phyloP scores from a whole-genome alignment of 1,284 basidiomycete species.

The Athelia psychrophila region DNA sequence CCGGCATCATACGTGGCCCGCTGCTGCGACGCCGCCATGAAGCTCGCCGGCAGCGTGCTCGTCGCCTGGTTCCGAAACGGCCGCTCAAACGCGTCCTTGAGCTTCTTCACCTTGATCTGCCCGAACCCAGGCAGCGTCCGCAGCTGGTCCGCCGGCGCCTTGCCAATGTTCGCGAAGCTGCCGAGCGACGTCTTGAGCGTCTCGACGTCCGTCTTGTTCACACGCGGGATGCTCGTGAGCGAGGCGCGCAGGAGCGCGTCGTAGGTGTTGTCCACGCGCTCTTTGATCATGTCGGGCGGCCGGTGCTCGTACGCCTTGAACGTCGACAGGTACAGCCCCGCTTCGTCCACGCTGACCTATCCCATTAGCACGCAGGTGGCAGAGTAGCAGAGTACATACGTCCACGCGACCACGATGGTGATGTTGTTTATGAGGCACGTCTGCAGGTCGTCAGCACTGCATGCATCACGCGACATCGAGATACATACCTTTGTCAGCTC shows the following conservation, averaged over 20 bases:
- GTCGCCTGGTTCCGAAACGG: conserved; percentile 69
- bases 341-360: conserved; percentile 78
- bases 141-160: conserved; percentile 72
- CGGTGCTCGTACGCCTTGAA: conserved; percentile 96
- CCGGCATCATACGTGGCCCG: no score
- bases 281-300: conserved; percentile 92
- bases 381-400: conserved; percentile 49
- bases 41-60: conserved; percentile 36
- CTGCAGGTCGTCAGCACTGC: conserved; percentile 28
- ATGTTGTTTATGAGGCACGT: conserved; percentile 89
- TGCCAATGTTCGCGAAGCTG: conserved; percentile 84
- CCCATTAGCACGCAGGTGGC: conserved; percentile 1
- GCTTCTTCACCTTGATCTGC: conserved; percentile 87
- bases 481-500: conserved; percentile 84
- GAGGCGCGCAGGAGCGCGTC: conserved; percentile 79
- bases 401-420: conserved; percentile 92
- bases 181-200: conserved; percentile 92
- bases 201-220: conserved; percentile 98
- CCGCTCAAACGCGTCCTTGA: conserved; percentile 77
- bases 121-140: conserved; percentile 91
- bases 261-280: conserved; percentile 89
- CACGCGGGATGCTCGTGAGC: conserved; percentile 87
- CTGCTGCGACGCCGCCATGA: conserved; percentile 16
- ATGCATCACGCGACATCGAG: conserved; percentile 2
- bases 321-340: conserved; percentile 86